Base-by-base conservation (phyloP, 1,139 yeast genomes). In the Blastobotrys illinoisensis region DNA sequence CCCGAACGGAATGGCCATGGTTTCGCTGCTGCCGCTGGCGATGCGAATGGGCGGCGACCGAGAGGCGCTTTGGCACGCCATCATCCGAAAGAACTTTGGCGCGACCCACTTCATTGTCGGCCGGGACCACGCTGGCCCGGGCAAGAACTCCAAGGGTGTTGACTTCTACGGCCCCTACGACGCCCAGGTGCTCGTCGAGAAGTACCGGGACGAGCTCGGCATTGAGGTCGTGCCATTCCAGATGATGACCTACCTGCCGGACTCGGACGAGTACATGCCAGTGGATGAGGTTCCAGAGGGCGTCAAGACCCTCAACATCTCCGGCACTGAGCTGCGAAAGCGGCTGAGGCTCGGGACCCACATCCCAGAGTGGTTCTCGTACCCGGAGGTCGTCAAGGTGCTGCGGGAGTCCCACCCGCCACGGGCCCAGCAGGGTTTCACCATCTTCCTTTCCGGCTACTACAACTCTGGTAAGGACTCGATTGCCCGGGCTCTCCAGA, bases 31-130 rank as follows among this genome's bases (percentile, higher is more conserved):
- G 67, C 98, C 98, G 16, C 79, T 91, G 66, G 98, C 98, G 50
- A 91, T 91, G 98, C 85, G 98, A 79, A 91, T 91, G 98, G 97
- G 95, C 59, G 98, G 98, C 72, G 97, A 93, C 72, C 85, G 97
- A 72, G 98, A 91, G 76, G 98, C 98, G 36, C 86, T 91, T 53
- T 91, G 98, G 98, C 98, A 91, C 71, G 97, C 97, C 23, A 86
- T 91, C 68, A 91, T 91, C 70, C 86, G 98, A 75, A 88, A 90
- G 79, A 91, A 91, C 75, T 90, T 86, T 71, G 98, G 98, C 70
- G 97, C 96, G 54, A 88, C 96, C 55, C 98, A 91, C 72, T 91
- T 91, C 74, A 93, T 93, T 67, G 97, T 91, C 54, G 98, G 99
- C 59, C 85, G 99, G 77, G 97, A 91, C 72, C 98, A 91, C 69